These are phyloP conservation scores for Eucalyptus regnans DNA, from an alignment of 345 rosid genomes.

Conservation along the genomic window DNA sequence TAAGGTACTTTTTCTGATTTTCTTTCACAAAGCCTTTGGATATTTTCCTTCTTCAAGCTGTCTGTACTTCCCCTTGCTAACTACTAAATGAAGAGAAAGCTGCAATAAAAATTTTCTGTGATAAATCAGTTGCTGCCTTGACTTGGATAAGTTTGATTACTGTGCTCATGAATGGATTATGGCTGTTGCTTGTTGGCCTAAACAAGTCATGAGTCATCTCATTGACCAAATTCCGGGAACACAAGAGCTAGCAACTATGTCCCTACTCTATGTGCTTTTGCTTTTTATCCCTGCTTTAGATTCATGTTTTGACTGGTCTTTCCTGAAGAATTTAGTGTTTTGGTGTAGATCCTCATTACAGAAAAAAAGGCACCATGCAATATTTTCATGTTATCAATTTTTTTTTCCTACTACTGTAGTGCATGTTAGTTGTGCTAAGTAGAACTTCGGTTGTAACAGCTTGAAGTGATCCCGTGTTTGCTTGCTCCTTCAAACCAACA, in stretches of 20 bases:
- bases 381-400: background rate
- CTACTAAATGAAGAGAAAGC: background rate
- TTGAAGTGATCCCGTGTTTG: slow-evolving; percentile 76
- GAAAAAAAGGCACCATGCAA: background rate
- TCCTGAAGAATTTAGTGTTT: background rate
- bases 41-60: background rate
- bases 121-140: background rate
- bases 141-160: background rate
- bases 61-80: background rate
- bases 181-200: background rate
- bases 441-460: slow-evolving; percentile 41
- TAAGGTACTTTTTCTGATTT: background rate
- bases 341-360: background rate
- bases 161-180: background rate
- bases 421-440: background rate
- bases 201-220: background rate
- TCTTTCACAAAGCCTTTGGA: background rate
- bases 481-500: slow-evolving; percentile 43
- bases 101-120: background rate
- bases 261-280: background rate
- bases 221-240: background rate
- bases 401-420: slow-evolving; percentile 1
- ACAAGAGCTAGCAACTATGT: background rate
- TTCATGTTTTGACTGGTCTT: background rate
- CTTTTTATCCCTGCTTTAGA: background rate